Conservation (phyloP, 2,329 filamentous ascomycete species). For the Aulographum hederae region DNA sequence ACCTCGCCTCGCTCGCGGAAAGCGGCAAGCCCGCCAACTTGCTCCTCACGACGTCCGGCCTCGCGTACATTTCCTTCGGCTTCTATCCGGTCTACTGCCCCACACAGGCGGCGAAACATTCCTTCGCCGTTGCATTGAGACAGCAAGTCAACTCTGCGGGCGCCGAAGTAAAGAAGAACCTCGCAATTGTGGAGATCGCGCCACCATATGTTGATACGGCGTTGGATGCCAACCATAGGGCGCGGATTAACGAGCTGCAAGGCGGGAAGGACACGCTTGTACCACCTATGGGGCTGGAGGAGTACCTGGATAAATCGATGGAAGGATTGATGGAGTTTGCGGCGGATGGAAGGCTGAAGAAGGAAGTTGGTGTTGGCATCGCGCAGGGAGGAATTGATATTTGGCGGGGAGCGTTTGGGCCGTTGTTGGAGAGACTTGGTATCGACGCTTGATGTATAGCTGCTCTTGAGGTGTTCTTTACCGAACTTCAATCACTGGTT, state of each 20-base stretch:
- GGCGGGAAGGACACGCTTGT: slow-evolving; percentile 8
- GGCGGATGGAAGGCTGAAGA: slow-evolving; percentile 5
- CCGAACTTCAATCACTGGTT: background rate
- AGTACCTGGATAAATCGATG: slow-evolving; percentile 15
- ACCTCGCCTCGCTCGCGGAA: slow-evolving; percentile 23
- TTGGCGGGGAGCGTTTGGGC: slow-evolving; percentile 6
- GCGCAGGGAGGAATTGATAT: slow-evolving; percentile 3
- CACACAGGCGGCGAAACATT: slow-evolving; percentile 35
- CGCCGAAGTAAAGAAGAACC: slow-evolving; percentile 24
- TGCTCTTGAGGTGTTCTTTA: background rate
- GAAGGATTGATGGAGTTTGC: slow-evolving; percentile 3
- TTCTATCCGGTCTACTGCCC: slow-evolving; percentile 34
- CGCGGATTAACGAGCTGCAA: slow-evolving; percentile 6
- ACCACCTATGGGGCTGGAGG: slow-evolving; percentile 14
- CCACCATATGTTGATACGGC: slow-evolving; percentile 39
- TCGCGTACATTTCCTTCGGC: slow-evolving; percentile 30
- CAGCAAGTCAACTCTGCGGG: slow-evolving; percentile 28
- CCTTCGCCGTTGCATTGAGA: slow-evolving; percentile 32
- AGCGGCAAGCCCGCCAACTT: slow-evolving; percentile 14
- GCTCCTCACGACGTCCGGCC: slow-evolving; percentile 23
- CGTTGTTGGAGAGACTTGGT: slow-evolving; percentile 4
- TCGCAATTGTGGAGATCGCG: slow-evolving; percentile 33
- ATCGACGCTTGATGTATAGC: background rate
- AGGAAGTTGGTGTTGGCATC: slow-evolving; percentile 6
- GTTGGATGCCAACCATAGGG: slow-evolving; percentile 20